phyloP scores from a whole-genome alignment of 495 filamentous ascomycete species.

The Penicillium atrosanguineum region DNA sequence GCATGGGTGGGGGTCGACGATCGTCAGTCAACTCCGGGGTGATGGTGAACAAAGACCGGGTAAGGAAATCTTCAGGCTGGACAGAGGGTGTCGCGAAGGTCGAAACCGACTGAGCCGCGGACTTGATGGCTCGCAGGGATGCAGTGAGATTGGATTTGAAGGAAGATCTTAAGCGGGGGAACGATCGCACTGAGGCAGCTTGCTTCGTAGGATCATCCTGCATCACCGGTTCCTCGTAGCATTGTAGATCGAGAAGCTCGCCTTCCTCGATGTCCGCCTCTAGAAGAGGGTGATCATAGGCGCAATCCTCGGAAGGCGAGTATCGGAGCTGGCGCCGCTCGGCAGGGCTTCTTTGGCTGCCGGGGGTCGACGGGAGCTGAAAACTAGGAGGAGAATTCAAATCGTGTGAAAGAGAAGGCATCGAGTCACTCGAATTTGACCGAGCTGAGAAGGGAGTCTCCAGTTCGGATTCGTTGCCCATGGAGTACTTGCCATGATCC shows the following conservation, averaged over 20 bases:
- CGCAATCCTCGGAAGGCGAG: slow-evolving; percentile 53
- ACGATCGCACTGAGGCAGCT: slow-evolving; percentile 24
- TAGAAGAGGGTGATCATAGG: slow-evolving; percentile 55
- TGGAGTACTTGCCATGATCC: slow-evolving; percentile 32
- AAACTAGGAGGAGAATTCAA: slow-evolving; percentile 45
- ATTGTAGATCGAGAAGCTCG: slow-evolving; percentile 23
- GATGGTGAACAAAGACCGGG: slow-evolving; percentile 75
- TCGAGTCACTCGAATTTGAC: slow-evolving; percentile 59
- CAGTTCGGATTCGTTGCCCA: slow-evolving; percentile 46
- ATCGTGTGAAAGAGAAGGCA: slow-evolving; percentile 60
- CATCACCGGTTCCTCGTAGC: slow-evolving; percentile 17
- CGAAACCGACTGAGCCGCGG: slow-evolving; percentile 80
- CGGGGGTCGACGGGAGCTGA: slow-evolving; percentile 34
- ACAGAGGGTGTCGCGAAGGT: slow-evolving; percentile 69
- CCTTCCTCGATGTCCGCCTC: slow-evolving; percentile 34
- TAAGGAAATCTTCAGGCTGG: slow-evolving; percentile 85
- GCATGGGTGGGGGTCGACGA: slow-evolving; percentile 72
- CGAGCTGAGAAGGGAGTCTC: slow-evolving; percentile 42
- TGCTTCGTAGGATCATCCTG: slow-evolving; percentile 22
- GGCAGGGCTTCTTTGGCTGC: slow-evolving; percentile 35
- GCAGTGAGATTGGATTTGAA: slow-evolving; percentile 96
- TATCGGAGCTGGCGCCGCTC: slow-evolving; percentile 41
- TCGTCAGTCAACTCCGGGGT: slow-evolving; percentile 85
- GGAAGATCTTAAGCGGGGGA: slow-evolving; percentile 47
- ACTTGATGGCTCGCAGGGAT: slow-evolving; percentile 81